phyloP scores from a whole-genome alignment of 345 rosid species.

The Corchorus olitorius region DNA sequence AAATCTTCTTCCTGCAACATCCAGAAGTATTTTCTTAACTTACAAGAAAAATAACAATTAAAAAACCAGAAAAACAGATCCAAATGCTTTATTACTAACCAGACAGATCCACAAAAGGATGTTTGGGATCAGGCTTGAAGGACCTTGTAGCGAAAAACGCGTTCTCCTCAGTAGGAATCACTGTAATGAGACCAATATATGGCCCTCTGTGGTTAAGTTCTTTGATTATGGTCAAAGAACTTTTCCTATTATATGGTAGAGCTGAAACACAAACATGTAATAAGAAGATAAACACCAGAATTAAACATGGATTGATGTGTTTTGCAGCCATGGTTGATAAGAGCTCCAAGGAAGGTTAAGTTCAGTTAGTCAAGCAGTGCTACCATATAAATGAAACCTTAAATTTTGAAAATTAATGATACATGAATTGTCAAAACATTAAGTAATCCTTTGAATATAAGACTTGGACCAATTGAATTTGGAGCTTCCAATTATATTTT shows the following conservation, averaged over 20 bases:
- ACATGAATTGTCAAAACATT: too few species aligned
- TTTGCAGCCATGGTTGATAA: conserved; percentile 17
- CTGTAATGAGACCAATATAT: conserved; percentile 50
- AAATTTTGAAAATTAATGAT: background rate
- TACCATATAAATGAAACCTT: background rate
- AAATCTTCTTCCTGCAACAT: conserved; percentile 46
- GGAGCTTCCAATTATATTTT: too few species aligned
- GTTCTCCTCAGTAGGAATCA: conserved; percentile 42
- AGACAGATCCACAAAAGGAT: conserved; percentile 51
- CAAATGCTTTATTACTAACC: conserved; percentile 26
- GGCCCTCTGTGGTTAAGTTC: conserved; percentile 45
- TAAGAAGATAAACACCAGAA: background rate
- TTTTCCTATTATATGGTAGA: background rate
- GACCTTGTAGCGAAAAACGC: conserved; percentile 39
- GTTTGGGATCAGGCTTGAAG: conserved; percentile 32
- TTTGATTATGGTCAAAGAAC: conserved; percentile 25
- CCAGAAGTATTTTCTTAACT: background rate
- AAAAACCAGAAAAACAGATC: background rate
- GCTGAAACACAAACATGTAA: background rate
- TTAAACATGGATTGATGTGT: conserved; percentile 10
- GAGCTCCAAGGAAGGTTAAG: background rate
- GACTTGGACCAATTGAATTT: too few species aligned
- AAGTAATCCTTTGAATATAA: too few species aligned
- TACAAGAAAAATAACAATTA: background rate
- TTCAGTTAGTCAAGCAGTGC: background rate